These are phyloP conservation scores for Globisporangium solare DNA, from an alignment of 352 stramenopile genomes.

Conservation along the genomic window DNA sequence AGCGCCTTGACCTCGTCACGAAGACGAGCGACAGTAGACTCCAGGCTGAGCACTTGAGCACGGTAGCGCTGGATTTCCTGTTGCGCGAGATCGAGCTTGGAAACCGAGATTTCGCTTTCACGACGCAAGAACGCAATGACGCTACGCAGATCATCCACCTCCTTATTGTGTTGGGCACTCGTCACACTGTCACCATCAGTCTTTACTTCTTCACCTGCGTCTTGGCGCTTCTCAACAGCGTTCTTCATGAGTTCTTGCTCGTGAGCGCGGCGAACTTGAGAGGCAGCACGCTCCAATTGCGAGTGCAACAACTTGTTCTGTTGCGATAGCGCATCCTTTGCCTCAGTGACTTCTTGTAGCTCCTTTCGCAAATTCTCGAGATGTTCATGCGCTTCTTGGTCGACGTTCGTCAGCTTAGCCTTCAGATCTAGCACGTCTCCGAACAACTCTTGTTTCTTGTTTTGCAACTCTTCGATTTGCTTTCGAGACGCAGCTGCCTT, in stretches of 20 bases:
- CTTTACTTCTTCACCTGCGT: background rate
- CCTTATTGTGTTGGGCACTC: conserved; percentile 34
- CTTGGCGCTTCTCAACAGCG: conserved; percentile 1
- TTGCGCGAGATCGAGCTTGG: conserved; percentile 64
- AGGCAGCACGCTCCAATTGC: conserved; percentile 55
- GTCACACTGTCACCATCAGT: conserved; percentile 1
- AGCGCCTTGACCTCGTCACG: conserved; percentile 51
- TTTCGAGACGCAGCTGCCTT: conserved; percentile 47
- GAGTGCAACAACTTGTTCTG: conserved; percentile 76
- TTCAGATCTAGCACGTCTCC: conserved; percentile 37
- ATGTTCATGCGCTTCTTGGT: conserved; percentile 30
- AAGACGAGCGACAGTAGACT: conserved; percentile 54
- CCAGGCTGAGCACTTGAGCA: conserved; percentile 45
- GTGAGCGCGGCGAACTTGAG: conserved; percentile 54
- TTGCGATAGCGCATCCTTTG: conserved; percentile 45
- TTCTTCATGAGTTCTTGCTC: conserved; percentile 46
- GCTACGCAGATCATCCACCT: conserved; percentile 68
- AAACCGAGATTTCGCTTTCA: conserved; percentile 59
- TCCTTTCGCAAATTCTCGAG: conserved; percentile 44
- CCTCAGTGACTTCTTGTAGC: conserved; percentile 38
- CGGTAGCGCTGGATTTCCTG: conserved; percentile 63
- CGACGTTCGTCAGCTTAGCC: conserved; percentile 26
- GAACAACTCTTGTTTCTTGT: conserved; percentile 30
- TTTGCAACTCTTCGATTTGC: conserved; percentile 46
- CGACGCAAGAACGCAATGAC: conserved; percentile 68